phyloP scores from a whole-genome alignment of 345 rosid genomes.

The Melaleuca alternifolia region DNA sequence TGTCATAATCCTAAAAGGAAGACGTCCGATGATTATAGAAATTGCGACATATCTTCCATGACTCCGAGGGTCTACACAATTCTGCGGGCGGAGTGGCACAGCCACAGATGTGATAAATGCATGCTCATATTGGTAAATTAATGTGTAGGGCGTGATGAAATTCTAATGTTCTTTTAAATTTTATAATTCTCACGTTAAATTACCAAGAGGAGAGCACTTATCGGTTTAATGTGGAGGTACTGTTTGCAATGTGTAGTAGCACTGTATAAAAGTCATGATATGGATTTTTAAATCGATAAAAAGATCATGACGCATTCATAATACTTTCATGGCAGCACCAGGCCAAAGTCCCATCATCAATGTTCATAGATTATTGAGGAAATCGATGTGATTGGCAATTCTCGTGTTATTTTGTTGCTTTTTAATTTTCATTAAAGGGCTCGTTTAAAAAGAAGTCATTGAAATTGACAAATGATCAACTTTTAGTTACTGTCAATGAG shows the following conservation, averaged over 20 bases:
- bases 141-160: too few species aligned
- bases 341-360: too few species aligned
- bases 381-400: too few species aligned
- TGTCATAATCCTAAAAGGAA: neutral
- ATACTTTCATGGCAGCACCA: too few species aligned
- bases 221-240: neutral
- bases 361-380: too few species aligned
- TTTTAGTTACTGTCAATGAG: neutral
- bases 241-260: neutral
- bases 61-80: neutral
- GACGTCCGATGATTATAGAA: neutral
- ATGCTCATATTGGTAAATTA: neutral
- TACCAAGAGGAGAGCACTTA: neutral
- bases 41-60: neutral
- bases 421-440: neutral
- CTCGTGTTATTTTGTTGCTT: neutral
- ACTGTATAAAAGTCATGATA: neutral
- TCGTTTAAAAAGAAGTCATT: neutral
- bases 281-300: neutral
- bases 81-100: neutral
- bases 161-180: neutral
- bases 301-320: neutral
- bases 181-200: neutral
- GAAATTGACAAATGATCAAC: neutral
- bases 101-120: neutral